Evolutionary conservation across 768 basidiomycete species (phyloP), one percentile per base, ranked within the genome.

Genomic region (Baorangia bicolor): DNA sequence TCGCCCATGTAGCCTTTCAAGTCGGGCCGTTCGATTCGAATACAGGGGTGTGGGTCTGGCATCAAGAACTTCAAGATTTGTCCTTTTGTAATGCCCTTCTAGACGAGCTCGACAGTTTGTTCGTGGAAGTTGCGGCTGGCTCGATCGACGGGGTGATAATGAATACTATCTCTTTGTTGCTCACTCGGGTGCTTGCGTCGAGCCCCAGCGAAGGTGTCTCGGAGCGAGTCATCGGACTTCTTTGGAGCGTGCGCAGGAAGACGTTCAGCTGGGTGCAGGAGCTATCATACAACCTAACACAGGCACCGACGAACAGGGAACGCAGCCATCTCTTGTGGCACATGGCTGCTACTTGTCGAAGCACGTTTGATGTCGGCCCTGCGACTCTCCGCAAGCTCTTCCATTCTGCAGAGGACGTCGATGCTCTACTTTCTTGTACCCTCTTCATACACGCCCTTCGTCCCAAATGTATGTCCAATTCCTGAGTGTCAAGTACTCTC

Each of bases 101-200:
- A 3, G 12, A 25, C 23, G 40, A 41, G 14, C 40, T 41, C 14
- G 14, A 41, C 7, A 25, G 16, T 16, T 25, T 41, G 40, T 25
- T 41, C 3, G 14, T 25, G 40, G 40, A 41, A 0, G 40, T 25
- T 8, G 40, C 13, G 25, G 23, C 40, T 23, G 13, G 40, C 14
- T 25, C 11, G 70, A 74, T 53, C 44, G 65, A 73, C 53, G 56
- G 49, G 2, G 40, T 62, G 21, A 49, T 70, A 0, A 58, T 75
- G 49, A 53, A 58, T 49, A 74, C 65, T 21, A 65, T 74, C 28
- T 60, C 68, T n/a, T 41, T 70, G 31, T 52, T 80, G 7, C 60
- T 63, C 12, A 23, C 21, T 30, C 46, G 39, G 20, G 23, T 25
- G 14, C 23, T 41, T 16, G 40, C 23, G 16, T 42, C 23, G 2